Evolutionary conservation across 148 eudicot genomes (phyloP).

Genomic region (Rhododendron vialii): DNA sequence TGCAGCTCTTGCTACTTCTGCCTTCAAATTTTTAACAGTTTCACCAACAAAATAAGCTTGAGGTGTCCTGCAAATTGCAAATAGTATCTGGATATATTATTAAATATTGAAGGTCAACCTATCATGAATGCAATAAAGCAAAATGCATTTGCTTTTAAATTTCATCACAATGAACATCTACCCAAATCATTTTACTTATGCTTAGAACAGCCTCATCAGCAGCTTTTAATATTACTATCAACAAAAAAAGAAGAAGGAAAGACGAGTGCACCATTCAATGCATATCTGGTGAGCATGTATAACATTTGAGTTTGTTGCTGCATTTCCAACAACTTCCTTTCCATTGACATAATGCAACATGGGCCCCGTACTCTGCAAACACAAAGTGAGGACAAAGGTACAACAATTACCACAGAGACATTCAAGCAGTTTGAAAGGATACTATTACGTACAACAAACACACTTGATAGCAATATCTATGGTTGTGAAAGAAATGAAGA

Average conservation of each 20-base stretch:
- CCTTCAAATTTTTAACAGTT: conserved; percentile 54
- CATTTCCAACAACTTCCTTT: conserved; percentile 50
- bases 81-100: not conserved
- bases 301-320: conserved; percentile 31
- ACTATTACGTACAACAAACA: not conserved
- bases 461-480: not conserved
- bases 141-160: not conserved
- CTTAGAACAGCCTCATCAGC: not conserved
- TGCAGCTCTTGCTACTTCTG: conserved; percentile 72
- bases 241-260: not conserved
- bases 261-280: conserved; percentile 63
- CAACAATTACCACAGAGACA: not conserved
- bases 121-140: not conserved
- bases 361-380: conserved; percentile 60
- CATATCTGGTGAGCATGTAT: conserved; percentile 70
- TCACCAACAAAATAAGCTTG: conserved; percentile 62
- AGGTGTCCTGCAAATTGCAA: conserved; percentile 69
- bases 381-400: not conserved
- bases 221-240: not conserved
- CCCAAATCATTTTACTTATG: not conserved
- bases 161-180: not conserved
- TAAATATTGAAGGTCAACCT: not conserved
- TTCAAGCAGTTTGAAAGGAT: not conserved
- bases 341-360: conserved; percentile 72
- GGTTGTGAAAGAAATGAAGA: not conserved